Conservation (phyloP, 2,329 filamentous ascomycete species). For the Pseudogymnoascus sp. region DNA sequence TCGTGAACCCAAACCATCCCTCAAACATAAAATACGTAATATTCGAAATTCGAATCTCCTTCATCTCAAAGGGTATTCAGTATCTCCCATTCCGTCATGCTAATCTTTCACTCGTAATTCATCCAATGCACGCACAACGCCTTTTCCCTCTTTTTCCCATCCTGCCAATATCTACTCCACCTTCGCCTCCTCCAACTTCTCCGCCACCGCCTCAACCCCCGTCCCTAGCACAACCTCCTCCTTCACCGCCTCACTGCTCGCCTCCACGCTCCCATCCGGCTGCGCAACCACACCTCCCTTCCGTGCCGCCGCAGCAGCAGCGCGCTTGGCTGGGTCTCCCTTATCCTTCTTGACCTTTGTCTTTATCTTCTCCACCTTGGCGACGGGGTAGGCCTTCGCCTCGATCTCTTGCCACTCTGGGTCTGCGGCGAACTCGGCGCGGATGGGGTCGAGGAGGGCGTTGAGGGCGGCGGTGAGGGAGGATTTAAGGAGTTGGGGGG, state of each 20-base stretch:
- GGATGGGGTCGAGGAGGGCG: constrained; percentile 69
- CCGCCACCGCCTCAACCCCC: not conserved
- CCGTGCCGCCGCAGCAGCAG: constrained; percentile 21
- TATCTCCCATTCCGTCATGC: not conserved
- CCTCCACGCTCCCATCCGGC: constrained; percentile 23
- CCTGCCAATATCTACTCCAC: not conserved
- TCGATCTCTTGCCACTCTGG: constrained; percentile 74
- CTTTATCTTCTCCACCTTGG: constrained; percentile 56
- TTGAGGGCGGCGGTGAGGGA: constrained; percentile 68
- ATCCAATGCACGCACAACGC: not conserved
- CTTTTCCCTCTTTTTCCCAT: not conserved
- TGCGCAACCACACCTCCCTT: constrained; percentile 20
- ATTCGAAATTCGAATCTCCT: not conserved
- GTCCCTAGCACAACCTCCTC: not conserved
- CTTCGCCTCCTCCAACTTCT: not conserved
- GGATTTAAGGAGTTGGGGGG: constrained; percentile 81
- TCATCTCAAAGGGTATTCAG: not conserved
- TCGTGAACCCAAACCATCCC: not conserved
- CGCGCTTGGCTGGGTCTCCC: constrained; percentile 25
- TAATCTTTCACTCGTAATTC: not conserved
- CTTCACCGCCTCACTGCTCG: not conserved
- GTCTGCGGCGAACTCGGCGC: constrained; percentile 59
- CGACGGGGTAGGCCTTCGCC: constrained; percentile 71
- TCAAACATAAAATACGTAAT: not conserved
- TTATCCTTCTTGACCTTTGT: constrained; percentile 55